A percentile compares a stretch with the other conserved stretches of the same genome.
Conservation (phyloP, 2,329 filamentous ascomycete genomes). For the Aotearoamyces nothofagi region DNA sequence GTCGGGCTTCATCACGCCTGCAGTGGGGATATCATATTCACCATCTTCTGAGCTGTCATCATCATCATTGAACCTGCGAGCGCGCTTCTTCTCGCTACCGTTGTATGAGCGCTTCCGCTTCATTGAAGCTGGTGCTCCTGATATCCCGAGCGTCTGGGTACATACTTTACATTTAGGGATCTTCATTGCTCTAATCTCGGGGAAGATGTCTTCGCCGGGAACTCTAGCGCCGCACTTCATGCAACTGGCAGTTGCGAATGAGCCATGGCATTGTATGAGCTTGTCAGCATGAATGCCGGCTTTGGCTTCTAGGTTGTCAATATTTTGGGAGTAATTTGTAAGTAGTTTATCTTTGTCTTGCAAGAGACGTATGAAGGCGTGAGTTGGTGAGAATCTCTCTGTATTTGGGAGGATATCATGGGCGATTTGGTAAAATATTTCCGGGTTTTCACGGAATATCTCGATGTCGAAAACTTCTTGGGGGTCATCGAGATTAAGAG, state of each 20-base stretch:
- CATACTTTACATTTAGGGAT: slow-evolving; percentile 72
- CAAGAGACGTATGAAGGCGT: slow-evolving; percentile 82
- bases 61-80: slow-evolving; percentile 10
- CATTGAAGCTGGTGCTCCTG: slow-evolving; percentile 32
- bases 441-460: slow-evolving; percentile 73
- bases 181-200: slow-evolving; percentile 57
- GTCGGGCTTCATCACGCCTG: slow-evolving; percentile 88
- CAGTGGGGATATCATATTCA: slow-evolving; percentile 47
- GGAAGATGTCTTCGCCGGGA: slow-evolving; percentile 62
- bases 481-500: slow-evolving; percentile 58
- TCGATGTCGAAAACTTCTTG: slow-evolving; percentile 92
- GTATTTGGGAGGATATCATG: slow-evolving; percentile 77
- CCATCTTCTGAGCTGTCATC: slow-evolving; percentile 32
- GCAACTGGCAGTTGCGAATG: slow-evolving; percentile 84
- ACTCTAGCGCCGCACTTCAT: slow-evolving; percentile 66
- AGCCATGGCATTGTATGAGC: slow-evolving; percentile 90
- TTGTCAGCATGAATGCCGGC: slow-evolving; percentile 72
- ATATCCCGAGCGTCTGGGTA: slow-evolving; percentile 33
- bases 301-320: slow-evolving; percentile 84
- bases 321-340: slow-evolving; percentile 98
- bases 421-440: slow-evolving; percentile 81
- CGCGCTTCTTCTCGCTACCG: slow-evolving; percentile 29
- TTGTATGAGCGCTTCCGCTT: slow-evolving; percentile 39
- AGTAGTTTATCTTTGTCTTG: slow-evolving; percentile 80
- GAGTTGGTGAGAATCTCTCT: slow-evolving; percentile 75